phyloP scores from a whole-genome alignment of 1,139 yeast species.

The Wickerhamomyces sp. region DNA sequence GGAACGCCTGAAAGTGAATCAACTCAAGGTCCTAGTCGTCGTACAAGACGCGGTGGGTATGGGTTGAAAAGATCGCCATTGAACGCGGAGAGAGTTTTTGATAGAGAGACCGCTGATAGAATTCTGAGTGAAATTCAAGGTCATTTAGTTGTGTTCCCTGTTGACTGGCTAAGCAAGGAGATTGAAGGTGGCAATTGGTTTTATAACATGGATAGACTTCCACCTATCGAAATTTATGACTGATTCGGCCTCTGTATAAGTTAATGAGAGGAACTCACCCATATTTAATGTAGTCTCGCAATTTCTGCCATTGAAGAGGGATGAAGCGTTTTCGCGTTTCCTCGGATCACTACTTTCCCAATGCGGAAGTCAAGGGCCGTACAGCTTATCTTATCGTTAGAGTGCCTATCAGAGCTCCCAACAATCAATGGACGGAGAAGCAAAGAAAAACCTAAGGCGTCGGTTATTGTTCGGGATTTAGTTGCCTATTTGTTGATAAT shows the following conservation, averaged over 20 bases:
- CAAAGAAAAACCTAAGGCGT: no score
- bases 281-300: no score
- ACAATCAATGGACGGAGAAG: no score
- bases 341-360: no score
- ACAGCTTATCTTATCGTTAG: conserved; percentile 2
- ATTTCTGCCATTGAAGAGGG: no score
- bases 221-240: conserved; percentile 93
- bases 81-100: conserved; percentile 56
- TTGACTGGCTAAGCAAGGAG: conserved; percentile 85
- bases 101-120: conserved; percentile 71
- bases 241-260: no score
- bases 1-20: conserved; percentile 2
- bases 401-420: conserved; percentile 1
- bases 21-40: conserved; percentile 4
- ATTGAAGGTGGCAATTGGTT: conserved; percentile 92
- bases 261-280: no score
- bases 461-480: no score
- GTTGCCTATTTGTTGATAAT: no score
- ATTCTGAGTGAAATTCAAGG: conserved; percentile 78
- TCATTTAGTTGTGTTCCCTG: conserved; percentile 82
- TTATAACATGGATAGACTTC: conserved; percentile 86
- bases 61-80: conserved; percentile 34
- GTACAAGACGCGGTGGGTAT: conserved; percentile 32
- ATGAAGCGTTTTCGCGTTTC: no score
- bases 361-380: conserved; percentile 4